Evolutionary conservation across 305 asterid genomes (phyloP).

Genomic region (Solanum aculeatissimum): DNA sequence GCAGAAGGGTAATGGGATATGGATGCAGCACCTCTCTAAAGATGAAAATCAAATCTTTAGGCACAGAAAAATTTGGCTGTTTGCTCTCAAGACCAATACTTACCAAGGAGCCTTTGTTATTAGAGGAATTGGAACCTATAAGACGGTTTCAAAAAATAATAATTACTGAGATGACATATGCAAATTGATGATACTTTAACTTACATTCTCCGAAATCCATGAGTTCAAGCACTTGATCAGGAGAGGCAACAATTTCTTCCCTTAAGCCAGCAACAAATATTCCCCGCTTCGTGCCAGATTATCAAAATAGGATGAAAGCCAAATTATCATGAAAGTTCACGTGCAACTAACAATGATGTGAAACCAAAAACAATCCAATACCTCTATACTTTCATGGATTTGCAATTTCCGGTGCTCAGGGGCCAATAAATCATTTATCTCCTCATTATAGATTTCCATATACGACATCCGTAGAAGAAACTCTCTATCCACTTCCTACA

Average conservation of each 20-base stretch:
- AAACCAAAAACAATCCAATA: constrained; percentile 11
- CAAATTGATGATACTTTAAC: constrained; percentile 7
- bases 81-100: background rate
- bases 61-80: background rate
- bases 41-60: background rate
- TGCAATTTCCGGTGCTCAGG: constrained; percentile 88
- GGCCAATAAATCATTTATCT: constrained; percentile 84
- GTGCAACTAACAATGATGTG: background rate
- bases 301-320: background rate
- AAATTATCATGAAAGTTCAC: background rate
- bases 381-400: constrained; percentile 95
- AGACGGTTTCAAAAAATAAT: background rate
- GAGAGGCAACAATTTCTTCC: constrained; percentile 87
- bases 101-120: background rate
- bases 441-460: constrained; percentile 95
- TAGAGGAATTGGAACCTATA: background rate
- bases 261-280: constrained; percentile 92
- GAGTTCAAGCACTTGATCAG: constrained; percentile 75
- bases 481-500: constrained; percentile 69
- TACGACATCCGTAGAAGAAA: constrained; percentile 90
- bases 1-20: background rate
- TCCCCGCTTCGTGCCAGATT: constrained; percentile 51
- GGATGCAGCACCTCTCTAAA: background rate
- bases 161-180: background rate
- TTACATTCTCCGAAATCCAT: constrained; percentile 93